Percentiles rank a stretch among this genome's conserved stretches.
These are phyloP conservation scores for Amylostereum areolatum DNA, from an alignment of 1,284 basidiomycete species.

Conservation along the genomic window DNA sequence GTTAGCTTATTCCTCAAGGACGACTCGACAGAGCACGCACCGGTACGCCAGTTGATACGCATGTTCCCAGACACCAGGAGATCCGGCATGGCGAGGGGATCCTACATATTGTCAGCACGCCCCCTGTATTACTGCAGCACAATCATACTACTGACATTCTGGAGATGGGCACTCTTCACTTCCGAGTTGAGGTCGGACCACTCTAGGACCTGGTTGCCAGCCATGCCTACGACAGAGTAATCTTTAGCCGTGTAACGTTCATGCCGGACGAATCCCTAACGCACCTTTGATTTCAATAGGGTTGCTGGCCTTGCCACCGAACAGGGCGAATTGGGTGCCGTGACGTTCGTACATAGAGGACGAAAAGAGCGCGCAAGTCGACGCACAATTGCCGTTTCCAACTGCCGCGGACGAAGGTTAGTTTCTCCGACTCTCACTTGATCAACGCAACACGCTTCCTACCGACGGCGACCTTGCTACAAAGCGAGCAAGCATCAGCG, in stretches of 20 bases:
- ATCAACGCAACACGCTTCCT: too few species aligned
- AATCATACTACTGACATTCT: slow-evolving; percentile 30
- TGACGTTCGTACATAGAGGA: slow-evolving; percentile 59
- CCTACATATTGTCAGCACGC: slow-evolving; percentile 25
- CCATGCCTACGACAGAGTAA: slow-evolving; percentile 33
- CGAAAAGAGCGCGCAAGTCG: slow-evolving; percentile 61
- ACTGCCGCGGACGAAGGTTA: slow-evolving; percentile 18
- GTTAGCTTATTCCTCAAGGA: too few species aligned
- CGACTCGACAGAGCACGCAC: too few species aligned
- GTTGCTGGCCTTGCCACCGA: slow-evolving; percentile 53
- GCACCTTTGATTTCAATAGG: slow-evolving; percentile 46
- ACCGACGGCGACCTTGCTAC: background rate
- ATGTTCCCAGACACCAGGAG: slow-evolving; percentile 50
- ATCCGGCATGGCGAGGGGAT: slow-evolving; percentile 56
- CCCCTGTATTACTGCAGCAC: too few species aligned
- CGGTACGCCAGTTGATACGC: slow-evolving; percentile 50
- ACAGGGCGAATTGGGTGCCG: slow-evolving; percentile 50
- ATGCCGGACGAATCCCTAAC: too few species aligned
- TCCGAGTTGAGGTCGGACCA: slow-evolving; percentile 59
- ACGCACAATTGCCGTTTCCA: slow-evolving; percentile 50
- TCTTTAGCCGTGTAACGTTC: too few species aligned
- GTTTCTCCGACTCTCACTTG: background rate
- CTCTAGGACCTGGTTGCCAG: slow-evolving; percentile 60
- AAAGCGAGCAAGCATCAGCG: too few species aligned
- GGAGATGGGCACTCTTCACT: slow-evolving; percentile 55